phyloP scores from a whole-genome alignment of 495 filamentous ascomycete species.

The Aspergillus nidulans region DNA sequence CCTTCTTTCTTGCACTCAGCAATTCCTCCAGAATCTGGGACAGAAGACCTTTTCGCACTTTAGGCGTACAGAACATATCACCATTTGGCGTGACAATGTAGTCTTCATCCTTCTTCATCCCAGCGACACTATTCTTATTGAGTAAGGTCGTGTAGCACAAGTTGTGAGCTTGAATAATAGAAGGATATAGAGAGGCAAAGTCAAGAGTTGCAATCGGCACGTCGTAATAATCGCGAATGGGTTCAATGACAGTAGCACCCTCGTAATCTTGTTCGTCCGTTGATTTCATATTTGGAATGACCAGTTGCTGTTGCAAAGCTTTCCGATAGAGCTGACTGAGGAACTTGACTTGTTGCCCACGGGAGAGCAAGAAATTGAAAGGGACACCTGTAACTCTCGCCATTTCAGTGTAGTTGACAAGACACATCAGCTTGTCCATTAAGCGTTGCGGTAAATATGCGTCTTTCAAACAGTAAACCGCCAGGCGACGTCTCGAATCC shows the following conservation, averaged over 20 bases:
- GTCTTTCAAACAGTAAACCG: conserved; percentile 97
- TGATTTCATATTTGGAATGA: conserved; percentile 77
- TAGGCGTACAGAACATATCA: conserved; percentile 86
- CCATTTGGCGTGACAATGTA: conserved; percentile 94
- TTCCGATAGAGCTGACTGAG: conserved; percentile 96
- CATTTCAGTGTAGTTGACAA: conserved; percentile 99
- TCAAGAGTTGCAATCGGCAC: conserved; percentile 95
- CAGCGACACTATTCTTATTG: conserved; percentile 74
- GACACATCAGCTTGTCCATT: conserved; percentile 95
- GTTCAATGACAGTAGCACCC: conserved; percentile 97
- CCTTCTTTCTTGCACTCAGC: conserved; percentile 81
- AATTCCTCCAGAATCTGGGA: conserved; percentile 95
- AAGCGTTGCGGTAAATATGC: conserved; percentile 91
- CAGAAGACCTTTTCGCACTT: conserved; percentile 86
- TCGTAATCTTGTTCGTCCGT: conserved; percentile 81
- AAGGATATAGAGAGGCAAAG: conserved; percentile 97
- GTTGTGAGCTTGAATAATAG: conserved; percentile 98
- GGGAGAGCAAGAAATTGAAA: conserved; percentile 88
- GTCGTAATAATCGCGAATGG: conserved; percentile 83
- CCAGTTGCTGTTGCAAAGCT: conserved; percentile 83
- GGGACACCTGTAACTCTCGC: conserved; percentile 98
- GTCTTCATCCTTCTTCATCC: conserved; percentile 78
- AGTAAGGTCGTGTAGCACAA: conserved; percentile 95
- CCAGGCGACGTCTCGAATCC: conserved; percentile 82
- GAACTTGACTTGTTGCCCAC: conserved; percentile 97